These are phyloP conservation scores for Vicia faba DNA, from an alignment of 306 rosid species.

Conservation along the genomic window DNA sequence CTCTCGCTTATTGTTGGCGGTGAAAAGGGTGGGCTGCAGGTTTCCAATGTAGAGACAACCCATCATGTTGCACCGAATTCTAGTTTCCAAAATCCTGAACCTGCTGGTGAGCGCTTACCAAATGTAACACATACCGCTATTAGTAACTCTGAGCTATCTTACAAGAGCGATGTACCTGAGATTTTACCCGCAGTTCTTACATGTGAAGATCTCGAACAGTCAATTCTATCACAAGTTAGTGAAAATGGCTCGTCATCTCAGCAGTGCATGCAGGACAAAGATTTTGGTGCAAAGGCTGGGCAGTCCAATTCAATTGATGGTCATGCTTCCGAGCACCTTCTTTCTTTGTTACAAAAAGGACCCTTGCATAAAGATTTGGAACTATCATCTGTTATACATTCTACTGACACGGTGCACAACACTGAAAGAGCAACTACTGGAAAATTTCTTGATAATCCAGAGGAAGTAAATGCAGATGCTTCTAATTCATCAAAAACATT, in stretches of 20 bases:
- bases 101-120: slow-evolving; percentile 42
- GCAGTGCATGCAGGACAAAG: slow-evolving; percentile 48
- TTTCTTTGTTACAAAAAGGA: slow-evolving; percentile 84
- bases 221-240: slow-evolving; percentile 72
- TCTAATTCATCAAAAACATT: slow-evolving; percentile 59
- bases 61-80: slow-evolving; percentile 48
- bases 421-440: slow-evolving; percentile 47
- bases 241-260: slow-evolving; percentile 48
- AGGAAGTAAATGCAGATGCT: slow-evolving; percentile 54
- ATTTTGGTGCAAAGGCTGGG: slow-evolving; percentile 51
- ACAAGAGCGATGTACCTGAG: slow-evolving; percentile 60
- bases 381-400: slow-evolving; percentile 44
- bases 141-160: slow-evolving; percentile 49
- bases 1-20: slow-evolving; percentile 78
- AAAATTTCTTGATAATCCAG: slow-evolving; percentile 44
- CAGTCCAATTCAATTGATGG: slow-evolving; percentile 58
- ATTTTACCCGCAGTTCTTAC: slow-evolving; percentile 74
- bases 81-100: slow-evolving; percentile 52
- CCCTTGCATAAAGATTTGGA: slow-evolving; percentile 47
- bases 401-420: slow-evolving; percentile 42
- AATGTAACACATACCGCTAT: slow-evolving; percentile 40
- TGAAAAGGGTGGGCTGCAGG: slow-evolving; percentile 61
- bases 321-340: slow-evolving; percentile 82
- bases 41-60: slow-evolving; percentile 45
- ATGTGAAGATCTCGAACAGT: slow-evolving; percentile 94